phyloP scores from a whole-genome alignment of 176 grass and related monocot species.

The Oropetium thomaeum region DNA sequence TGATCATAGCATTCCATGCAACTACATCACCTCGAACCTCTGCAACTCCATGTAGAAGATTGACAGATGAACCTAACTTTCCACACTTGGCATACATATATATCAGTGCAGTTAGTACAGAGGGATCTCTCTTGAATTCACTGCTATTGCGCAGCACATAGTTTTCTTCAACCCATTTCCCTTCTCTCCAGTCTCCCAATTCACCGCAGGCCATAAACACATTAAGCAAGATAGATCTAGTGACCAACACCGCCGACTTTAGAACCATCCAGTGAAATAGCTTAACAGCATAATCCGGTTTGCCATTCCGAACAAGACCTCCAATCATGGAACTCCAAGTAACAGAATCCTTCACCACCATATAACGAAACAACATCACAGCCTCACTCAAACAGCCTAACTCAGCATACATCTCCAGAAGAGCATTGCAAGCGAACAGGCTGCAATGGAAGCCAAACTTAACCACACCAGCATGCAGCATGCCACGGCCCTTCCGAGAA shows the following conservation, averaged over 20 bases:
- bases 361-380: slow-evolving; percentile 43
- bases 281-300: slow-evolving; percentile 37
- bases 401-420: slow-evolving; percentile 50
- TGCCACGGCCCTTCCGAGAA: slow-evolving; percentile 6
- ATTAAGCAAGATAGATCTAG: slow-evolving; percentile 63
- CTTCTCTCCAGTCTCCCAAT: slow-evolving; percentile 52
- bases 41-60: slow-evolving; percentile 44
- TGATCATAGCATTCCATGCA: slow-evolving; percentile 74
- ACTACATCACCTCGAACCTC: slow-evolving; percentile 51
- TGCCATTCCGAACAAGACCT: slow-evolving; percentile 46
- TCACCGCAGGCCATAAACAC: slow-evolving; percentile 58
- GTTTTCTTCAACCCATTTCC: slow-evolving; percentile 60
- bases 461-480: slow-evolving; percentile 32
- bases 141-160: slow-evolving; percentile 25
- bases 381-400: slow-evolving; percentile 42
- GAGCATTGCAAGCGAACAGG: slow-evolving; percentile 48
- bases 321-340: slow-evolving; percentile 72
- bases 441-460: slow-evolving; percentile 44
- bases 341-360: slow-evolving; percentile 56
- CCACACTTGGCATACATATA: slow-evolving; percentile 76
- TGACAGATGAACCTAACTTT: slow-evolving; percentile 39
- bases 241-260: slow-evolving; percentile 13
- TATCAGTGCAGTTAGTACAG: slow-evolving; percentile 51
- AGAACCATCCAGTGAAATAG: slow-evolving; percentile 46
- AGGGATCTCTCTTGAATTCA: slow-evolving; percentile 45